Evolutionary conservation across 768 basidiomycete species (phyloP).

Genomic region (Amanita polypyramis): DNA sequence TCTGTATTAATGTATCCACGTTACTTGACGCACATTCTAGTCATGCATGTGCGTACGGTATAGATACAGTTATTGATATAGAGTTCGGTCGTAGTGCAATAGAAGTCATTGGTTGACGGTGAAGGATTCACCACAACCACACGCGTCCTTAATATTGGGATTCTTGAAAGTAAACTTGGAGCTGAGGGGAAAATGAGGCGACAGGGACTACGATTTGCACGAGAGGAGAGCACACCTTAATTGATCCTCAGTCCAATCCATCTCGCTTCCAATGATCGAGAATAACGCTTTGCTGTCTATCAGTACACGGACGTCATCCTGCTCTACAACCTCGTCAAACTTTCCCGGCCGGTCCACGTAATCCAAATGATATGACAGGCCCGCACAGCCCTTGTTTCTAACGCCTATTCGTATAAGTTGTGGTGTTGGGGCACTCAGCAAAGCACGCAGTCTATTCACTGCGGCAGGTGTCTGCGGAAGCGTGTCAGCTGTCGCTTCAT

Average conservation of each 20-base stretch:
- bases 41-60: slow-evolving; percentile 13
- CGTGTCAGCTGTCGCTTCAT: slow-evolving; percentile 2
- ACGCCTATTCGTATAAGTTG: slow-evolving; percentile 93
- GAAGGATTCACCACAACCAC: slow-evolving; percentile 92
- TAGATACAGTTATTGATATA: slow-evolving; percentile 4
- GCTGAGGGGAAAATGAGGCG: slow-evolving; percentile 25
- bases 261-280: slow-evolving; percentile 96
- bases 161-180: slow-evolving; percentile 81
- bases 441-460: slow-evolving; percentile 56
- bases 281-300: slow-evolving; percentile 97
- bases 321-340: slow-evolving; percentile 95
- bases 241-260: slow-evolving; percentile 96
- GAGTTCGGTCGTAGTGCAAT: neutral
- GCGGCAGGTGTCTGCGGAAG: slow-evolving; percentile 65
- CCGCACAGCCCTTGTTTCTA: slow-evolving; percentile 96
- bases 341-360: slow-evolving; percentile 85
- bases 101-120: slow-evolving; percentile 36
- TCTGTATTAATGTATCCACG: slow-evolving; percentile 4
- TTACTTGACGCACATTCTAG: neutral
- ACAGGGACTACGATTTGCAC: neutral
- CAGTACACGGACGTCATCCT: slow-evolving; percentile 87
- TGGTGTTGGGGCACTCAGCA: slow-evolving; percentile 76
- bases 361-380: slow-evolving; percentile 78
- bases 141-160: slow-evolving; percentile 90
- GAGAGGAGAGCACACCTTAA: slow-evolving; percentile 50